Evolutionary conservation across 306 rosid genomes (phyloP), one percentile per base, ranked within the genome.

Genomic region (Arachis stenosperma): DNA sequence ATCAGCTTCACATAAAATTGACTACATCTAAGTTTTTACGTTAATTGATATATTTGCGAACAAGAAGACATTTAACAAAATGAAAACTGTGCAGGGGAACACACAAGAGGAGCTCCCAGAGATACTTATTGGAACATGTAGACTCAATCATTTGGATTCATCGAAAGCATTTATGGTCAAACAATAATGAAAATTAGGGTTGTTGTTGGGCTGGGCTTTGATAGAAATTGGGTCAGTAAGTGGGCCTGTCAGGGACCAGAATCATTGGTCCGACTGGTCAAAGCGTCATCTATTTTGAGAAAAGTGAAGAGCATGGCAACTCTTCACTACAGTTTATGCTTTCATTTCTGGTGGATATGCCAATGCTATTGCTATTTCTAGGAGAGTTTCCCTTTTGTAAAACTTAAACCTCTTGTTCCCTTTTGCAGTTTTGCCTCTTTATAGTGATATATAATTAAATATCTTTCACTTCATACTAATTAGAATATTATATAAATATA

Each of bases 31-130:
- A 17, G 1, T 22, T 22, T 22, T 1, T 22, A 0, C 1, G 1
- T 22, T 22, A 22, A 22, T 22, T 0, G 1, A 44, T 44, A 44
- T 14, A 68, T 37, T 53, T 43, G 27, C 59, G 3, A 7, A 13
- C 27, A 30, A 48, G 27, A 22, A 22, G 27, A 22, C 27, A 22
- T 1, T 22, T 22, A 1, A 22, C 27, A 22, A 22, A 22, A 22
- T 22, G 27, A 22, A 22, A 22, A 43, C 5, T 73, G 14, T 79
- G 56, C 85, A 90, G 96, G 96, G 71, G 22, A 86, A 90, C 74
- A 86, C 89, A 33, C 63, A 82, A 67, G 90, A 82, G 70, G 96
- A 90, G 81, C 88, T 90, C 12, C 92, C 91, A 11, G 96, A 90
- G 78, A 69, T 84, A n/a, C 87, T 90, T 13, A 65, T 90, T 11